Evolutionary conservation across 2,329 filamentous ascomycete species (phyloP).

Genomic region (Cladosporium colombiae): DNA sequence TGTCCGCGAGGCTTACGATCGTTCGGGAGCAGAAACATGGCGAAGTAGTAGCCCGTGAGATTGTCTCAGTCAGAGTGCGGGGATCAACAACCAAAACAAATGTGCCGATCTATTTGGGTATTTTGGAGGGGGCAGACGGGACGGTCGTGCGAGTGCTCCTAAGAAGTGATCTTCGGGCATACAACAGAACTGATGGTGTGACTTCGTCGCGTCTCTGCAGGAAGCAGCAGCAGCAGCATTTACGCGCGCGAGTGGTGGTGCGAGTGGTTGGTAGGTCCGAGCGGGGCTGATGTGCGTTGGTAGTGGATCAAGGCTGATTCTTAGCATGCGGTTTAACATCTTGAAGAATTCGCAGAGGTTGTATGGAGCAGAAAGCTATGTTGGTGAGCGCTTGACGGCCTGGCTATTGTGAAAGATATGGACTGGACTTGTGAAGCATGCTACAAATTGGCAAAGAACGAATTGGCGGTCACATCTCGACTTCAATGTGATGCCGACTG

Average conservation of each 20-base stretch:
- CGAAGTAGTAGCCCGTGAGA: neutral
- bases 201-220: conserved; percentile 9
- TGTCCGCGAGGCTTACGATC: conserved; percentile 16
- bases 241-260: conserved; percentile 4
- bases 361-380: neutral
- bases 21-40: conserved; percentile 16
- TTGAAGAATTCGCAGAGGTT: neutral
- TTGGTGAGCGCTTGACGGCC: neutral
- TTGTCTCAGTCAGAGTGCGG: conserved; percentile 9
- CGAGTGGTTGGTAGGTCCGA: neutral
- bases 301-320: neutral
- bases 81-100: conserved; percentile 1
- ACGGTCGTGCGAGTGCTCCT: neutral
- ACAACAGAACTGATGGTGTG: conserved; percentile 5
- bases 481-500: neutral
- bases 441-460: neutral
- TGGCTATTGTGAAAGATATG: neutral
- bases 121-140: neutral
- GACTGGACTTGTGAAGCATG: neutral
- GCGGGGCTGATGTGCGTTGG: conserved; percentile 11
- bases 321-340: neutral
- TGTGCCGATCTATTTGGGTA: conserved; percentile 3
- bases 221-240: conserved; percentile 1
- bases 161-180: neutral
- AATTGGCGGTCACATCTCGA: neutral